Evolutionary conservation across 495 filamentous ascomycete species (phyloP).

Genomic region (Penicillium egyptiacum): DNA sequence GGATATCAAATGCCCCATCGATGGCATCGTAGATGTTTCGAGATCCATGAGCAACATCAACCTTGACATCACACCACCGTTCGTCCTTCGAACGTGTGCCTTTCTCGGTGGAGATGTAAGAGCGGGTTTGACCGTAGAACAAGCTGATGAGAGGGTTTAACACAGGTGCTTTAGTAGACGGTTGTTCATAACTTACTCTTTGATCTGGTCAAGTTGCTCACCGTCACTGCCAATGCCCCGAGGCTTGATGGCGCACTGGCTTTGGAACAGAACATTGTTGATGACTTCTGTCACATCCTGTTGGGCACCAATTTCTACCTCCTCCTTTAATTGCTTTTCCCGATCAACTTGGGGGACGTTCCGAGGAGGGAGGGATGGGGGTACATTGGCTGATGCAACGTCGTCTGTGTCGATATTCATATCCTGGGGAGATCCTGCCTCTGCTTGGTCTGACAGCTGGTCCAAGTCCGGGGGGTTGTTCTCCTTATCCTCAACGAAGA

Average conservation of each 20-base stretch:
- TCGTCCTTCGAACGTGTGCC: conserved; percentile 54
- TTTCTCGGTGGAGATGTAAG: conserved; percentile 49
- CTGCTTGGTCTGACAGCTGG: conserved; percentile 12
- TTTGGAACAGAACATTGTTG: conserved; percentile 82
- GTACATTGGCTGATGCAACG: conserved; percentile 19
- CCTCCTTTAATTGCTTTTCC: conserved; percentile 47
- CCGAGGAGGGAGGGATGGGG: conserved; percentile 51
- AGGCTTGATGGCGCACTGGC: conserved; percentile 83
- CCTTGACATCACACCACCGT: conserved; percentile 60
- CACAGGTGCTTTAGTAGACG: background rate
- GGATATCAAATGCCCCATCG: conserved; percentile 77
- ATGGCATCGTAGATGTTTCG: conserved; percentile 80
- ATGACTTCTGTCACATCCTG: conserved; percentile 97
- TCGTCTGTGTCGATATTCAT: conserved; percentile 1
- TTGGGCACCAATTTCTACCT: conserved; percentile 63
- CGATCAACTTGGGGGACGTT: conserved; percentile 36
- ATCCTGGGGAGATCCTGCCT: conserved; percentile 13
- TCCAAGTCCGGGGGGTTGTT: conserved; percentile 35
- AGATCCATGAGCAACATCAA: conserved; percentile 60
- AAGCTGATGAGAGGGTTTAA: conserved; percentile 43
- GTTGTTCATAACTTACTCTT: conserved; percentile 47
- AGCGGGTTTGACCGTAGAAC: conserved; percentile 59
- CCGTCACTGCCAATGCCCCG: conserved; percentile 57
- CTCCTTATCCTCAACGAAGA: conserved; percentile 43
- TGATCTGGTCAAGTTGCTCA: conserved; percentile 77